These are phyloP conservation scores for Candida golubevii DNA, from an alignment of 805 yeast species.

Conservation along the genomic window DNA sequence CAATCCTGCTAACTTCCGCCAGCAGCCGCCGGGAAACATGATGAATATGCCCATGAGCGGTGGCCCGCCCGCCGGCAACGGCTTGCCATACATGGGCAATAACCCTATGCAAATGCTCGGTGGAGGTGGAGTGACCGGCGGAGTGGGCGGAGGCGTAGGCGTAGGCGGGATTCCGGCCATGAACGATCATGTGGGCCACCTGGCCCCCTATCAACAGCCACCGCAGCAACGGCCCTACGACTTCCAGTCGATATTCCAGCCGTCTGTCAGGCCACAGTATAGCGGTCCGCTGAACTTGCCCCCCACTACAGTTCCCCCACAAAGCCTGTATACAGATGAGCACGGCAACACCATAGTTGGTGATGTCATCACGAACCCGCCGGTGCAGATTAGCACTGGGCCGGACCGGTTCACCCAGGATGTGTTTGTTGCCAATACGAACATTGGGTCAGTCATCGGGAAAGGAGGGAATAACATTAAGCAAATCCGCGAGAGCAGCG, in stretches of 20 bases:
- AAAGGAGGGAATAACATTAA: constrained; percentile 80
- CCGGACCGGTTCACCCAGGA: constrained; percentile 63
- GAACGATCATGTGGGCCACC: constrained; percentile 6
- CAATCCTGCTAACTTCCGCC: constrained; percentile 38
- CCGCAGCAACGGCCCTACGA: constrained; percentile 26
- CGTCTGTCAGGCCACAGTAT: constrained; percentile 29
- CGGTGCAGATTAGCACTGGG: constrained; percentile 28
- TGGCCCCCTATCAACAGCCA: not conserved
- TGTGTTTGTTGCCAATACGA: constrained; percentile 68
- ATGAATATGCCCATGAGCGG: constrained; percentile 12
- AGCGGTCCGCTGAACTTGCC: constrained; percentile 13
- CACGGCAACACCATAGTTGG: constrained; percentile 42
- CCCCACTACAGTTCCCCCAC: constrained; percentile 14
- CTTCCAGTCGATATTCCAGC: constrained; percentile 40
- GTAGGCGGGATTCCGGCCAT: constrained; percentile 4
- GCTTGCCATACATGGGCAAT: constrained; percentile 17
- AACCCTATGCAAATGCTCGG: constrained; percentile 11
- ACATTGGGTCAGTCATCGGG: constrained; percentile 82
- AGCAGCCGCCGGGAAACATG: constrained; percentile 10
- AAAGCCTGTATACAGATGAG: constrained; percentile 38
- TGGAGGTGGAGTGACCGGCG: not conserved
- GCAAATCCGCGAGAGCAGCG: constrained; percentile 70
- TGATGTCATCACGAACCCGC: constrained; percentile 39
- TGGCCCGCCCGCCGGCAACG: constrained; percentile 19
- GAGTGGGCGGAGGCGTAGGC: not conserved